Percentiles rank a stretch among this genome's conserved stretches.
phyloP scores from a whole-genome alignment of 2,329 filamentous ascomycete genomes.

The Hypocreales sp. region DNA sequence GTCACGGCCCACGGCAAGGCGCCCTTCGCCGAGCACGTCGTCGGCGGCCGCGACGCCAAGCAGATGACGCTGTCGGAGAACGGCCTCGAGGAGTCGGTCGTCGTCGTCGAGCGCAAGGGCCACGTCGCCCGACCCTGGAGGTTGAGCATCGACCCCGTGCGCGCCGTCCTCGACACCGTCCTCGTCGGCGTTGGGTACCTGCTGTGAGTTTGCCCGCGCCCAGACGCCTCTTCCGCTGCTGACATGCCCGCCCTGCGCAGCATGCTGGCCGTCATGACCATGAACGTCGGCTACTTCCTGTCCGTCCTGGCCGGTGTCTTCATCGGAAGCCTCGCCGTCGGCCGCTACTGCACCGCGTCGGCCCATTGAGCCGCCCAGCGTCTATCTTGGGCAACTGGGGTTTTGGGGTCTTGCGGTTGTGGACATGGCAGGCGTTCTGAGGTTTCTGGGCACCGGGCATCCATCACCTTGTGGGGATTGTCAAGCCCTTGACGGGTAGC shows the following conservation, averaged over 20 bases:
- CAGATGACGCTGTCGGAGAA: slow-evolving; percentile 55
- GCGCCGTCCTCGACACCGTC: slow-evolving; percentile 54
- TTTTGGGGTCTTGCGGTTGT: too few species aligned
- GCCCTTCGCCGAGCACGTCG: slow-evolving; percentile 41
- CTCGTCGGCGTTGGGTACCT: slow-evolving; percentile 71
- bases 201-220: slow-evolving; percentile 45
- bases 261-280: slow-evolving; percentile 85
- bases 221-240: background rate
- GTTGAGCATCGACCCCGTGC: slow-evolving; percentile 61
- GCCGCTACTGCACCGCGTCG: slow-evolving; percentile 43
- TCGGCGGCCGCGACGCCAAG: slow-evolving; percentile 45
- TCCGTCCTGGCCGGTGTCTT: slow-evolving; percentile 70
- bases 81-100: slow-evolving; percentile 67
- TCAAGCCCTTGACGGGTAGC: too few species aligned
- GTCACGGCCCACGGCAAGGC: slow-evolving; percentile 54
- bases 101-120: slow-evolving; percentile 48
- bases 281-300: slow-evolving; percentile 74
- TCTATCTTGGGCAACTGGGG: too few species aligned
- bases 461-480: too few species aligned
- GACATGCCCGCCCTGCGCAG: slow-evolving; percentile 27
- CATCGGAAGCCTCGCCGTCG: slow-evolving; percentile 68
- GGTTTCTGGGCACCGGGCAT: too few species aligned
- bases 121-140: slow-evolving; percentile 54
- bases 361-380: slow-evolving; percentile 34
- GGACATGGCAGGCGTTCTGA: too few species aligned